Percentiles rank a stretch among this genome's conserved stretches.
phyloP scores from a whole-genome alignment of 441 rosid genomes.

The Manihot esculenta region DNA sequence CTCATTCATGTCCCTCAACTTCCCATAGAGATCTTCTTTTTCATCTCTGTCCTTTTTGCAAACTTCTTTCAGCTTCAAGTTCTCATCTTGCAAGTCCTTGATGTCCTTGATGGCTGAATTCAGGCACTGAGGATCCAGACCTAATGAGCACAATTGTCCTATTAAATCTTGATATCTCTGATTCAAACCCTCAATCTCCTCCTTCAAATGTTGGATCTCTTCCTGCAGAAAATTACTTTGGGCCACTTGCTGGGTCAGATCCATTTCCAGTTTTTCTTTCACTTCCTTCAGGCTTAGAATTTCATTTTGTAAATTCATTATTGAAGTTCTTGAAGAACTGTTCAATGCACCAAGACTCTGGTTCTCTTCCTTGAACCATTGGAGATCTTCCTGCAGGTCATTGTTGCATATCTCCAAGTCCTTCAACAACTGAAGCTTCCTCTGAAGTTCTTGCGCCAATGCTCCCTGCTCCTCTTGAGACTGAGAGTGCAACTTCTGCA shows the following conservation, averaged over 20 bases:
- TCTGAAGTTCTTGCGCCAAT: constrained; percentile 60
- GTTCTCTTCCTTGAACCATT: constrained; percentile 61
- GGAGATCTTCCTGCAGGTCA: constrained; percentile 57
- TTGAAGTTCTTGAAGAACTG: constrained; percentile 46
- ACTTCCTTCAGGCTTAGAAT: constrained; percentile 60
- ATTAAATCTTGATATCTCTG: constrained; percentile 57
- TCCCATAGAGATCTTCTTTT: constrained; percentile 38
- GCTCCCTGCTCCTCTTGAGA: constrained; percentile 84
- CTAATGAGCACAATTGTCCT: constrained; percentile 65
- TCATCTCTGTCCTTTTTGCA: constrained; percentile 52
- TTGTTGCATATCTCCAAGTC: constrained; percentile 57
- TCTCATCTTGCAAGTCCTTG: constrained; percentile 67
- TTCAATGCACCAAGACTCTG: constrained; percentile 52
- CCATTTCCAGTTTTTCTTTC: constrained; percentile 74
- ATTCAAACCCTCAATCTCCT: constrained; percentile 72
- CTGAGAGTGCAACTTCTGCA: constrained; percentile 68
- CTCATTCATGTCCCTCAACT: constrained; percentile 25
- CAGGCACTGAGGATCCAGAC: constrained; percentile 59
- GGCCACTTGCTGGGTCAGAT: constrained; percentile 66
- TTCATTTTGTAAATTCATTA: constrained; percentile 46
- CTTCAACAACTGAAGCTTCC: constrained; percentile 59
- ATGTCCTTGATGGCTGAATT: constrained; percentile 61
- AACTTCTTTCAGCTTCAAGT: constrained; percentile 51
- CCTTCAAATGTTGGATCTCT: constrained; percentile 81
- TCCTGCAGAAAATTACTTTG: constrained; percentile 84